phyloP scores from a whole-genome alignment of 345 rosid species.

The Eutrema yunnanense region DNA sequence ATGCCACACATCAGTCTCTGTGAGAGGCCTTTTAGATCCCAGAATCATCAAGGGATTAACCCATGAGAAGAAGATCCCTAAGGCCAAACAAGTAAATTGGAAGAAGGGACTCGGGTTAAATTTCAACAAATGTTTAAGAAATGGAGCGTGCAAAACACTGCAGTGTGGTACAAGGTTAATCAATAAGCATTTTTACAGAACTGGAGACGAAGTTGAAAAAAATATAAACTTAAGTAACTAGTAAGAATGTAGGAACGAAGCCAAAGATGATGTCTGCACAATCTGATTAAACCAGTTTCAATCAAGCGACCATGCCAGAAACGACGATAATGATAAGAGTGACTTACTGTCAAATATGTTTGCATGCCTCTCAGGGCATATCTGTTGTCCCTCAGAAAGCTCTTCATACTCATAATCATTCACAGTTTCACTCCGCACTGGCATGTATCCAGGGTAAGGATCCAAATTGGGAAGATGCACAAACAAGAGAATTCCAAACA shows the following conservation, averaged over 20 bases:
- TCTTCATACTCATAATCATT: constrained; percentile 83
- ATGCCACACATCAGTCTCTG: constrained; percentile 92
- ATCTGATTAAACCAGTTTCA: constrained; percentile 2
- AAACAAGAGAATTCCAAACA: constrained; percentile 79
- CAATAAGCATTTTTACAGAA: neutral
- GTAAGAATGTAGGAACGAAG: constrained; percentile 8
- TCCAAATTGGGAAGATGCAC: constrained; percentile 77
- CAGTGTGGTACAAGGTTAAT: neutral
- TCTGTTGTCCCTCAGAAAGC: constrained; percentile 74
- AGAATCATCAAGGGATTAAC: constrained; percentile 82
- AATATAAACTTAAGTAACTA: neutral
- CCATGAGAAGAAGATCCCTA: constrained; percentile 74
- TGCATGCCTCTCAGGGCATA: constrained; percentile 80
- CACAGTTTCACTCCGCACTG: constrained; percentile 43
- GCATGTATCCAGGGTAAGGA: constrained; percentile 90
- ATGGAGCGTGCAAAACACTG: neutral
- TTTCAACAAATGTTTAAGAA: neutral
- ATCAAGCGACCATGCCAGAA: neutral
- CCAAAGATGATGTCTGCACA: neutral
- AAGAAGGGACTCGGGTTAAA: neutral
- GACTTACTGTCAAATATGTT: constrained; percentile 75
- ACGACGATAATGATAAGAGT: neutral
- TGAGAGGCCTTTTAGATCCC: constrained; percentile 82
- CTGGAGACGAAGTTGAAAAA: neutral
- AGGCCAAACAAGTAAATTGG: neutral